Evolutionary conservation across 2,329 filamentous ascomycete genomes (phyloP).

Genomic region (Aspergillus fijiensis): DNA sequence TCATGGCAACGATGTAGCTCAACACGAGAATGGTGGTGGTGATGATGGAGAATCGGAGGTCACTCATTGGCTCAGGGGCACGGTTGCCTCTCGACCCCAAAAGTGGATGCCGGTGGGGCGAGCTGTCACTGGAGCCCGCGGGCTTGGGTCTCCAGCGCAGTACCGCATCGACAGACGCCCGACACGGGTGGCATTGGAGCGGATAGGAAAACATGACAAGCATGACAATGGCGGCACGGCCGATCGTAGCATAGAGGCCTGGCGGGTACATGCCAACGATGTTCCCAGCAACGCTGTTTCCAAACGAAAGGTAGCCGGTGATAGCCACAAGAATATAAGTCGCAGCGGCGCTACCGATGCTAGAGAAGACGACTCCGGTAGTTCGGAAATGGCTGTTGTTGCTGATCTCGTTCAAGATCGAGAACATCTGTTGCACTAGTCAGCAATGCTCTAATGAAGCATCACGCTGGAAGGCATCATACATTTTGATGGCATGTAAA

Average conservation of each 20-base stretch:
- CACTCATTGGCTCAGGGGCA: conserved; percentile 68
- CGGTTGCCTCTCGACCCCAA: conserved; percentile 41
- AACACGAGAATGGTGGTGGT: conserved; percentile 82
- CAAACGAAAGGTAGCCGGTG: conserved; percentile 94
- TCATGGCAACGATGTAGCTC: conserved; percentile 86
- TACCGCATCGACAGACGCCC: conserved; percentile 93
- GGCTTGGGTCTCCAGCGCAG: conserved; percentile 76
- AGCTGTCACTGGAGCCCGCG: conserved; percentile 39
- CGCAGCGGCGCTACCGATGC: conserved; percentile 82
- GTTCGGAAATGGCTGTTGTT: conserved; percentile 79
- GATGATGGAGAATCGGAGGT: conserved; percentile 83
- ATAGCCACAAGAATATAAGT: conserved; percentile 91
- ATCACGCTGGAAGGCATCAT: conserved; percentile 29
- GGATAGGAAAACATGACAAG: conserved; percentile 96
- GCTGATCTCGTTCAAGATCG: conserved; percentile 90
- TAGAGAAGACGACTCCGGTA: conserved; percentile 73
- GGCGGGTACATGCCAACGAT: conserved; percentile 88
- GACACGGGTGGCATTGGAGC: conserved; percentile 91
- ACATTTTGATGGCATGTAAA: conserved; percentile 99
- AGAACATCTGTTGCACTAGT: conserved; percentile 74
- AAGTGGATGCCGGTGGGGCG: conserved; percentile 46
- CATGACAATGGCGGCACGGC: conserved; percentile 90
- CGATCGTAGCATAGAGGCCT: conserved; percentile 82
- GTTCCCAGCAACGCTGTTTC: conserved; percentile 83
- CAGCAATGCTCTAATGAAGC: background rate